These are phyloP conservation scores for Umbelopsis ramanniana DNA, from an alignment of 192 early-diverging fungal species.

Conservation along the genomic window DNA sequence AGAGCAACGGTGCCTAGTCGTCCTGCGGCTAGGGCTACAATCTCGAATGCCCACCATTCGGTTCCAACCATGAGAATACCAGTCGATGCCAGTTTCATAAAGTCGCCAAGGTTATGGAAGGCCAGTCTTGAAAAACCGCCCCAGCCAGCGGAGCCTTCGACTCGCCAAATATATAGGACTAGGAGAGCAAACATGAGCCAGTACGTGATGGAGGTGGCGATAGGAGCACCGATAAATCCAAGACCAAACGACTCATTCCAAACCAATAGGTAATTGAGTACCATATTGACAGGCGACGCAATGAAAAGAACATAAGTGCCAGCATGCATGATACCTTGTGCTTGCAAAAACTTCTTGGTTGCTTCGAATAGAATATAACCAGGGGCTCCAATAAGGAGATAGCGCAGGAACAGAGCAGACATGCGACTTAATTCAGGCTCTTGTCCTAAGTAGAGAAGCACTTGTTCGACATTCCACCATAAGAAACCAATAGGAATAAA, in stretches of 20 bases:
- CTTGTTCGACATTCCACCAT: conserved; percentile 31
- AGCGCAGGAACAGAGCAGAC: conserved; percentile 58
- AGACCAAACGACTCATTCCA: conserved; percentile 67
- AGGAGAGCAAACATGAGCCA: conserved; percentile 72
- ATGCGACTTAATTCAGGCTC: conserved; percentile 27
- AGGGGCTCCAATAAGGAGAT: conserved; percentile 72
- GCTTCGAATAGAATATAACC: conserved; percentile 83
- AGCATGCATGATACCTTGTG: conserved; percentile 90
- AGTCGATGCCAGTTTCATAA: conserved; percentile 76
- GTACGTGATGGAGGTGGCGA: conserved; percentile 78
- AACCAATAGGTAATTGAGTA: conserved; percentile 83
- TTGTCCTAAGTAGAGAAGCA: conserved; percentile 32
- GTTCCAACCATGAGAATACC: conserved; percentile 80
- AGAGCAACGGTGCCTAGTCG: conserved; percentile 57
- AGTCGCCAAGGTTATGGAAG: conserved; percentile 59
- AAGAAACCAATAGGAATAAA: conserved; percentile 33
- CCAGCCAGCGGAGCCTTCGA: conserved; percentile 79
- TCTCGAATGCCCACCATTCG: conserved; percentile 81
- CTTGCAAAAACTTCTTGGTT: conserved; percentile 83
- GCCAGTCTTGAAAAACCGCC: conserved; percentile 83
- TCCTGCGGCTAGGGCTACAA: conserved; percentile 70
- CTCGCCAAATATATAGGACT: conserved; percentile 63
- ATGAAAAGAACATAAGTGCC: conserved; percentile 73
- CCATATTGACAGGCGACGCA: conserved; percentile 72
- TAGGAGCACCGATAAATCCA: conserved; percentile 85